These are phyloP conservation scores for Penicillium atrosanguineum DNA, from an alignment of 495 filamentous ascomycete species.

Conservation along the genomic window DNA sequence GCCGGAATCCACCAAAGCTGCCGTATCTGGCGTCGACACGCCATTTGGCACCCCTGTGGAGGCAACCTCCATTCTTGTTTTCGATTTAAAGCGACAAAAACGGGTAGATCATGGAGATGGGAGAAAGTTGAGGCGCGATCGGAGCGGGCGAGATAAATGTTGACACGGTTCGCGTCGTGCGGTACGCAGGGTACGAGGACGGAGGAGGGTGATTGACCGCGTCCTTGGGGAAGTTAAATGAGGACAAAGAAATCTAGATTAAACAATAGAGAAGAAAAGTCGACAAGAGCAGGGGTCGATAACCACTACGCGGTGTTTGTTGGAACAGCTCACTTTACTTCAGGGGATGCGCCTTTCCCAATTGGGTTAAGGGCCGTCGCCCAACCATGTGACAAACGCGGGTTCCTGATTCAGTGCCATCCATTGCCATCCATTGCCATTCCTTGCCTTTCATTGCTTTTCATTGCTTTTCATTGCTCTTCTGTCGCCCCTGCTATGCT, in stretches of 20 bases:
- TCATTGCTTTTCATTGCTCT: not conserved
- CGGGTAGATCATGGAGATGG: slow-evolving; percentile 34
- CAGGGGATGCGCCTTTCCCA: slow-evolving; percentile 29
- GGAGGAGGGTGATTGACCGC: slow-evolving; percentile 3
- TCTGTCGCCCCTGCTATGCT: not conserved
- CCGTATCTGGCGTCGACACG: slow-evolving; percentile 36
- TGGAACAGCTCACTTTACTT: slow-evolving; percentile 20
- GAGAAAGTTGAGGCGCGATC: slow-evolving; percentile 15
- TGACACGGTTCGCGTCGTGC: slow-evolving; percentile 22
- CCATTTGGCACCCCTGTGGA: slow-evolving; percentile 47
- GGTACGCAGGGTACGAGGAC: not conserved
- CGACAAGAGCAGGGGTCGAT: slow-evolving; percentile 1
- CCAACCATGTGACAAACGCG: slow-evolving; percentile 21
- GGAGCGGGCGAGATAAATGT: slow-evolving; percentile 18
- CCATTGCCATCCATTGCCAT: too few relatives aligned
- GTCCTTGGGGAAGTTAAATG: not conserved
- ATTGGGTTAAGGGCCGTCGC: slow-evolving; percentile 25
- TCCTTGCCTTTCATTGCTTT: not conserved
- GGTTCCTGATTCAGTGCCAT: slow-evolving; percentile 11
- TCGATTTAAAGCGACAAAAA: slow-evolving; percentile 20
- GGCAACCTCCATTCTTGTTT: slow-evolving; percentile 50
- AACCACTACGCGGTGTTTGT: slow-evolving; percentile 31
- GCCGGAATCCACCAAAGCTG: slow-evolving; percentile 53
- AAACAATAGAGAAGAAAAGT: slow-evolving; percentile 13
- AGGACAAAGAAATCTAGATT: slow-evolving; percentile 12